A percentile compares a stretch with the other conserved stretches of the same genome.
Evolutionary conservation across 2,329 filamentous ascomycete genomes (phyloP).

Genomic region (Amesomyces nigricolor): DNA sequence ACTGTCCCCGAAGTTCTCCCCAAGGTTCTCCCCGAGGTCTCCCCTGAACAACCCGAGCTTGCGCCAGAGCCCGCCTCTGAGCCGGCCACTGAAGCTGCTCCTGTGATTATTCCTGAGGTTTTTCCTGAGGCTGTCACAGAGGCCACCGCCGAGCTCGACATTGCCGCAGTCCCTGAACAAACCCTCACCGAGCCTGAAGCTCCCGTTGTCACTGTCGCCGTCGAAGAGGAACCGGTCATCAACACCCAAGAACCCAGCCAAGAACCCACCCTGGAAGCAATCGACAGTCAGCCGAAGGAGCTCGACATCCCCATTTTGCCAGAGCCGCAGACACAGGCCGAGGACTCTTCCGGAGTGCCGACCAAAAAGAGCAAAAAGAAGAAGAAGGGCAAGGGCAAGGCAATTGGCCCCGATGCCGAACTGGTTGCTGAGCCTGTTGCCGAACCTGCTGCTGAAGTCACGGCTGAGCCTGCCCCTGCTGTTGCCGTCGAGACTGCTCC

Average conservation of each 20-base stretch:
- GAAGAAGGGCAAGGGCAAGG: conserved; percentile 22
- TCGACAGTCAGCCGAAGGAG: neutral
- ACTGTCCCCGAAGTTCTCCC: too few species aligned
- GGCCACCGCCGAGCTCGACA: neutral
- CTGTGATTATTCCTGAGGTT: neutral
- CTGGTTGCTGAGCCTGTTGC: neutral
- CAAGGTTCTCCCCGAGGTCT: too few species aligned
- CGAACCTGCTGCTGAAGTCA: neutral
- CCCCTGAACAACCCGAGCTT: too few species aligned
- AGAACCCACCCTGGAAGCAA: neutral
- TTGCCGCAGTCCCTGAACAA: neutral
- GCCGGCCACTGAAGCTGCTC: neutral
- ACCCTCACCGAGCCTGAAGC: neutral
- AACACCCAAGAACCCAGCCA: neutral
- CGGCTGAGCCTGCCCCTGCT: too few species aligned
- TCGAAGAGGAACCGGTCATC: neutral
- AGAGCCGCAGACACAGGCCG: conserved; percentile 1
- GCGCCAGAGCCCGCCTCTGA: neutral
- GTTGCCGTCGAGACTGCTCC: neutral
- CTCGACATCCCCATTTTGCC: neutral
- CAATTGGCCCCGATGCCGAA: neutral
- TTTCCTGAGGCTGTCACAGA: neutral
- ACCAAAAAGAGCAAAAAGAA: conserved; percentile 28
- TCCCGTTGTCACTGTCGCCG: neutral
- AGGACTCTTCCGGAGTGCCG: conserved; percentile 17